Conservation (phyloP, 1,284 basidiomycete species). For the Gymnopus androsaceus region DNA sequence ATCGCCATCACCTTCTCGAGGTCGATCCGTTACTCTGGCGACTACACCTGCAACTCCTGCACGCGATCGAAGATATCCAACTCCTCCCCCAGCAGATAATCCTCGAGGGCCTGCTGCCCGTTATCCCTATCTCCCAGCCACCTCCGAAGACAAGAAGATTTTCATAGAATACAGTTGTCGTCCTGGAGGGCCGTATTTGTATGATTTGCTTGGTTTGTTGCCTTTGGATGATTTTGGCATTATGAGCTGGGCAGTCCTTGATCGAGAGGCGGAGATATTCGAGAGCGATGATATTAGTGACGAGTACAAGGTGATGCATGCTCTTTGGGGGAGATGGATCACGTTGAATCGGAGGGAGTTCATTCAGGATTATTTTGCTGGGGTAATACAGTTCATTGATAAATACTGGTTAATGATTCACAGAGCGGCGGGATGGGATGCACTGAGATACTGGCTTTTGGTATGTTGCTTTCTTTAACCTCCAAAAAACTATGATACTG, state of each 20-base stretch:
- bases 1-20: background rate
- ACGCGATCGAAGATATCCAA: constrained; percentile 33
- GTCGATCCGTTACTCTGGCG: background rate
- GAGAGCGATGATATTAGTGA: constrained; percentile 66
- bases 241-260: constrained; percentile 64
- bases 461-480: constrained; percentile 35
- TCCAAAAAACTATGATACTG: background rate
- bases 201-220: constrained; percentile 61
- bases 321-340: constrained; percentile 76
- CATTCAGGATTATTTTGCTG: constrained; percentile 54
- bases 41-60: constrained; percentile 18
- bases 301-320: constrained; percentile 75
- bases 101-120: constrained; percentile 54
- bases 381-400: constrained; percentile 54
- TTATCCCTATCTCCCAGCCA: constrained; percentile 52
- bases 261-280: constrained; percentile 72
- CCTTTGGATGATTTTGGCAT: constrained; percentile 62
- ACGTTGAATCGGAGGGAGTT: constrained; percentile 53
- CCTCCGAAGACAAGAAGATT: constrained; percentile 45
- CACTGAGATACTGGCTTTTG: constrained; percentile 61
- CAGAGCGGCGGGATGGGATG: constrained; percentile 65
- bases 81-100: constrained; percentile 43
- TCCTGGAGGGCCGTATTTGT: constrained; percentile 62
- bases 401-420: constrained; percentile 66
- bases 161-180: constrained; percentile 58